Evolutionary conservation across 352 stramenopile species (phyloP).

Genomic region (Pythium vanterpoolii): DNA sequence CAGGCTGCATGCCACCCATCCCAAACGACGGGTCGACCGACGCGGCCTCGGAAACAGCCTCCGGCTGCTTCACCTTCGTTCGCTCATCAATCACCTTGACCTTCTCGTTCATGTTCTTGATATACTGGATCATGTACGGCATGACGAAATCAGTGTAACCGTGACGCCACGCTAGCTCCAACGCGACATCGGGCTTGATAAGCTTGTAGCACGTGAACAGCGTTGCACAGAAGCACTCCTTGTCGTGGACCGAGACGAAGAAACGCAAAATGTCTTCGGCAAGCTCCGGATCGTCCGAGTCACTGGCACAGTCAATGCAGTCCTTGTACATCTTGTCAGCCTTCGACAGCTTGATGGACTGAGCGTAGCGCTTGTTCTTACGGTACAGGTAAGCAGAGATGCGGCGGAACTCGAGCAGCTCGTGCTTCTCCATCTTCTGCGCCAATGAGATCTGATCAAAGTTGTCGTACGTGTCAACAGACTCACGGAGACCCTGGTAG

Average conservation of each 20-base stretch:
- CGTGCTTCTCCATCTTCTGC: constrained; percentile 98
- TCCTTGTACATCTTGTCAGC: constrained; percentile 99
- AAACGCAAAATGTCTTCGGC: constrained; percentile 98
- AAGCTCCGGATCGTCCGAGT: constrained; percentile 94
- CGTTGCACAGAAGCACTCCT: constrained; percentile 98
- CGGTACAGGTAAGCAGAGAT: constrained; percentile 99
- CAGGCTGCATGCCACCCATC: constrained; percentile 77
- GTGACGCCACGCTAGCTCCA: constrained; percentile 99
- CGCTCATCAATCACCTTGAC: constrained; percentile 92
- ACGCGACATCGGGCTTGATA: constrained; percentile 97
- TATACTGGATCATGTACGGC: constrained; percentile 99
- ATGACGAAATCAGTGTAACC: constrained; percentile 99
- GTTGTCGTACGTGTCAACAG: constrained; percentile 99
- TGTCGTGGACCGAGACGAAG: constrained; percentile 99
- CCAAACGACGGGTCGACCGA: constrained; percentile 63
- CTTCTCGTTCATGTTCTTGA: constrained; percentile 95
- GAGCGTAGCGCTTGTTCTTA: constrained; percentile 98
- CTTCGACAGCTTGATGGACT: constrained; percentile 99
- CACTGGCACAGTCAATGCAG: constrained; percentile 98
- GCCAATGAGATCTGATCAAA: constrained; percentile 99
- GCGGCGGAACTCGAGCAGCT: constrained; percentile 99
- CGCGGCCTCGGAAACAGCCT: constrained; percentile 47
- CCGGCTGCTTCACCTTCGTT: constrained; percentile 78
- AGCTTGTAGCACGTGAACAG: constrained; percentile 99
- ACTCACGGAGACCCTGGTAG: constrained; percentile 96